Base-by-base conservation (phyloP, 1,284 basidiomycete genomes). In the Apiotrichum sp. region DNA sequence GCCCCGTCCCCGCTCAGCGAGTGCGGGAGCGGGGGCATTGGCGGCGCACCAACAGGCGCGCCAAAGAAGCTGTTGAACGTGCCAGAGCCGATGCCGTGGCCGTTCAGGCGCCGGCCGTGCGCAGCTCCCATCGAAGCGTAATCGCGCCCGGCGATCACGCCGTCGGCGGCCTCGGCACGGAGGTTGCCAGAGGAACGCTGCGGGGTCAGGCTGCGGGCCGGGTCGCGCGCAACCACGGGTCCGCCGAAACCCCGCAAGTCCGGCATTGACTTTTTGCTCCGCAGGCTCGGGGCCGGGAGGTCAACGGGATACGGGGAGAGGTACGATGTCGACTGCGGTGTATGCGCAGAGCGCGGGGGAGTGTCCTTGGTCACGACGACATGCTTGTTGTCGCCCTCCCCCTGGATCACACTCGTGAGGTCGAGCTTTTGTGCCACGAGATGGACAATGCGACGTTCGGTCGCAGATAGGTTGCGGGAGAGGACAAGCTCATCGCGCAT, bases 401-500 rank as follows among this genome's bases (percentile, higher is more conserved):
- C 95, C 41, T 93, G 83, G 34, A 90, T 93, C 65, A 92, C 89
- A 74, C 97, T 93, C 72, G 88, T 93, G 31, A 99, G 86, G 52
- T 89, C 91, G 14, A 99, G 81, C 77, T 92, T 96, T 77, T 95
- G 91, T 2, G 96, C 93, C 52, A 98, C 88, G 53, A 98, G 81
- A 74, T 99, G 95, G 16, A 98, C 95, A 16, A 93, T 87, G 59
- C 93, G 81, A 52, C 95, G 80, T 75, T 98, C 93, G 69, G 88
- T 87, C 14, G 91, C 83, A 22, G 83, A 82, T 16, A 98, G 82
- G 16, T 86, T 86, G 59, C 89, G 81, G 36, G 93, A 93, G 74
- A 98, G 98, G 4, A 92, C 89, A 42, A 98, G 84, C 76, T 98
- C 95, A 67, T 98, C 95, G 36, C 96, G 84, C 89, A 98, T 93